Evolutionary conservation across 345 rosid genomes (phyloP), one percentile per base, ranked within the genome.

Genomic region (Euphorbia lathyris): DNA sequence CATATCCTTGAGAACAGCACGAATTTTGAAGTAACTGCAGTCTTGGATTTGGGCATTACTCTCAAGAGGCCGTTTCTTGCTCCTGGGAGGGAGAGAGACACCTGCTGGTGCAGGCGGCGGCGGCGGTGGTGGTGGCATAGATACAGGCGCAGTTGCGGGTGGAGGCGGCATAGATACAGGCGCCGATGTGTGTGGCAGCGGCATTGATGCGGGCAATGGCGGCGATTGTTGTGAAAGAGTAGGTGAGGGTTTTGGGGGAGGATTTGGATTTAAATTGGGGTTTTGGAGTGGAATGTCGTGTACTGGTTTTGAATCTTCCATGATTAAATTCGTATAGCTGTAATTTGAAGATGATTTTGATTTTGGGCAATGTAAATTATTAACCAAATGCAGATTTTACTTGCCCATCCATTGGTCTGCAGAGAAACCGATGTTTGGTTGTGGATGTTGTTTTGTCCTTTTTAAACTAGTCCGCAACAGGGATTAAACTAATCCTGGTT

Each of bases 31-130:
- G 86, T 83, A 84, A 65, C 74, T 66, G 67, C 85, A 82, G 38
- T 88, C 82, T 57, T 79, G 86, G 45, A 82, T 32, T 65, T 72
- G 78, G 43, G 40, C 72, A 68, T 70, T 72, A 62, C 58, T 75
- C 48, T 88, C 97, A 57, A 78, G 82, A 3, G 85, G 66, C 60
- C 89, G 83, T 76, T 90, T 93, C 82, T 79, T 82, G 71, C 74
- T 81, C 51, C 58, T 65, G 14, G 72, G 34, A 65, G 36, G 57
- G 25, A 48, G 57, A 56, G 74, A 42, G 0, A 56, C 14, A 14
- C 70, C 19, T 2, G 38, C 25, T 8, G 63, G 67, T 13, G 78
- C 69, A 7, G 81, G 20, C 12, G 67, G 63, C 7, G 67, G 36
- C 7, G 63, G 36, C 8, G 51, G 69, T 16, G 79, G 70, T 23